Evolutionary conservation across 768 basidiomycete species (phyloP), one percentile per base, ranked within the genome.

Genomic region (Macrolepiota albuminosa): DNA sequence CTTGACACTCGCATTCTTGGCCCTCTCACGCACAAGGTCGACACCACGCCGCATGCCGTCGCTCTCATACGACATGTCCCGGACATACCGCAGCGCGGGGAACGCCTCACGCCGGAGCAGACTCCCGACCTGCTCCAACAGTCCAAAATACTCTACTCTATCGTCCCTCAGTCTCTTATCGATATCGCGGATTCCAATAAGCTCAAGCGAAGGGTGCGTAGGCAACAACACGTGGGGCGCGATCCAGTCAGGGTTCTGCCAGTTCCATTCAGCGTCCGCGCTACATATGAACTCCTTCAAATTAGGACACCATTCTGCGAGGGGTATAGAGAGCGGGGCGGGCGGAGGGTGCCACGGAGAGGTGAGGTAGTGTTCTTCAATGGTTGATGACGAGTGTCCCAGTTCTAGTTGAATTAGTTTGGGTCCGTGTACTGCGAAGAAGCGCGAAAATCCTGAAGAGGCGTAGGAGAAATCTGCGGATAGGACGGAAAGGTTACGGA

Each of bases 251-350:
- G 89, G 89, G 54, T 75, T 78, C 64, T 84, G 79, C 89, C 89
- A 90, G 62, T 89, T 87, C 89, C 89, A 91, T 66, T 88, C 88
- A 0, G 88, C 88, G 61, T 90, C 87, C 1, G 89, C 88, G 47
- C 80, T 82, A 67, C 87, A 89, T 52, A 91, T 86, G 69, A 91
- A 87, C 65, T 88, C 80, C 37, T 73, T 74, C 40, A 91, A 75
- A 63, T 86, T 84, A 0, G 89, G 89, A 63, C 86, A 88, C 84
- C 85, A 87, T 18, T 76, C 75, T n/a, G 83, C 84, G 6, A 90
- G 76, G 4, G 81, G 81, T 18, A 84, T 75, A 36, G 63, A 50
- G 73, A 67, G 64, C 67, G 52, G 72, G 67, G n/a, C 60, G 73
- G 73, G 61, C 75, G 75, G 65, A 71, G 75, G 56, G 67, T 70